Conservation (phyloP, 805 yeast genomes). For the Kluyveromyces dobzhanskii region DNA sequence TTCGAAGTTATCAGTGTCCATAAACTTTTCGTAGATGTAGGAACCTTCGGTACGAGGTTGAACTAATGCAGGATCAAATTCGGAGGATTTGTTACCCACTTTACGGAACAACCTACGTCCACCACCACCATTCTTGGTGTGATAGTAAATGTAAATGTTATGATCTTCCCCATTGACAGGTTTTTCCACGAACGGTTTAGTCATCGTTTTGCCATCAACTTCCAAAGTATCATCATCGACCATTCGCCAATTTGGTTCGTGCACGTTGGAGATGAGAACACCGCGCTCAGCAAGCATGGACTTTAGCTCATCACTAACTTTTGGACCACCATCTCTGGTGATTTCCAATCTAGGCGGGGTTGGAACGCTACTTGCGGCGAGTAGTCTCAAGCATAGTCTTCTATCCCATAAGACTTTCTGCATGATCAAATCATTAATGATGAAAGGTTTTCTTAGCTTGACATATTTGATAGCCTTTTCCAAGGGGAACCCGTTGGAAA, state of each 20-base stretch:
- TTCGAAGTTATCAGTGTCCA: conserved; percentile 97
- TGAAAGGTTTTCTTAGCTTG: conserved; percentile 79
- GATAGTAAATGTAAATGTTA: conserved; percentile 87
- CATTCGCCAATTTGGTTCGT: conserved; percentile 82
- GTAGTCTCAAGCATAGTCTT: conserved; percentile 69
- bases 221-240: conserved; percentile 74
- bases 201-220: conserved; percentile 63
- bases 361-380: conserved; percentile 77
- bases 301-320: conserved; percentile 59
- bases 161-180: conserved; percentile 99
- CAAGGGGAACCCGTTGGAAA: conserved; percentile 92
- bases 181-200: conserved; percentile 93
- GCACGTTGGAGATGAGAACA: conserved; percentile 34
- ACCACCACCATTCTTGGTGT: conserved; percentile 89
- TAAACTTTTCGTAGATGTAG: conserved; percentile 84
- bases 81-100: conserved; percentile 94
- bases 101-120: conserved; percentile 91
- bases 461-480: conserved; percentile 92
- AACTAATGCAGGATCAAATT: conserved; percentile 74
- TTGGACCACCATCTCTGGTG: conserved; percentile 95
- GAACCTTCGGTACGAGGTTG: conserved; percentile 85
- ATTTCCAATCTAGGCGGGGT: conserved; percentile 86
- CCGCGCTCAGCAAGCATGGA: conserved; percentile 55
- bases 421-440: conserved; percentile 80
- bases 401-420: conserved; percentile 98